phyloP scores from a whole-genome alignment of 371 early-diverging fungal genomes.

The Blakeslea trispora region DNA sequence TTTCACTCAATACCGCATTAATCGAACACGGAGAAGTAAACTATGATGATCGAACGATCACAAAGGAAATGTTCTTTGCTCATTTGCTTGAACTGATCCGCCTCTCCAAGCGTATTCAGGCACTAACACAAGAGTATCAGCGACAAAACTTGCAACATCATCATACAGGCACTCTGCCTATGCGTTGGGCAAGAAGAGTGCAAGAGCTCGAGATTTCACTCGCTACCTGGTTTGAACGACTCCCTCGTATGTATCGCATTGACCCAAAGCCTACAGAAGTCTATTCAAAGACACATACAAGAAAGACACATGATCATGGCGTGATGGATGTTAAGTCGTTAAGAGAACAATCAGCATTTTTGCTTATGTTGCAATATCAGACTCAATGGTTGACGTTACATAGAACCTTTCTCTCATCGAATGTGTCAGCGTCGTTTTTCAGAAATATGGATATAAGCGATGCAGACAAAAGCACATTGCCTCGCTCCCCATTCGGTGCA shows the following conservation, averaged over 20 bases:
- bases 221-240: conserved; percentile 41
- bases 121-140: conserved; percentile 32
- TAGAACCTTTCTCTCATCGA: conserved; percentile 39
- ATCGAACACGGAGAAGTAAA: conserved; percentile 22
- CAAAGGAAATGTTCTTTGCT: conserved; percentile 44
- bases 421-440: neutral
- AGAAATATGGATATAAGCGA: neutral
- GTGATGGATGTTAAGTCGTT: conserved; percentile 25
- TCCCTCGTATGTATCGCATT: conserved; percentile 37
- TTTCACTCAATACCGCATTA: conserved; percentile 27
- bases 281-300: neutral
- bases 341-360: conserved; percentile 32
- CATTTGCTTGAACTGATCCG: conserved; percentile 38
- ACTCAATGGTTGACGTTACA: conserved; percentile 49
- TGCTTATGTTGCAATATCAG: conserved; percentile 50
- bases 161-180: conserved; percentile 26
- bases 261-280: conserved; percentile 28
- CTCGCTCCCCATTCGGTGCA: conserved; percentile 10
- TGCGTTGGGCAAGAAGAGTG: conserved; percentile 32
- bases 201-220: conserved; percentile 39
- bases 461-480: neutral
- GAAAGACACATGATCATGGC: neutral
- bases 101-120: conserved; percentile 39
- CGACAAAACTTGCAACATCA: conserved; percentile 25
- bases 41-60: conserved; percentile 34